These are phyloP conservation scores for Buddleja alternifolia DNA, from an alignment of 257 asterid species.

Conservation along the genomic window DNA sequence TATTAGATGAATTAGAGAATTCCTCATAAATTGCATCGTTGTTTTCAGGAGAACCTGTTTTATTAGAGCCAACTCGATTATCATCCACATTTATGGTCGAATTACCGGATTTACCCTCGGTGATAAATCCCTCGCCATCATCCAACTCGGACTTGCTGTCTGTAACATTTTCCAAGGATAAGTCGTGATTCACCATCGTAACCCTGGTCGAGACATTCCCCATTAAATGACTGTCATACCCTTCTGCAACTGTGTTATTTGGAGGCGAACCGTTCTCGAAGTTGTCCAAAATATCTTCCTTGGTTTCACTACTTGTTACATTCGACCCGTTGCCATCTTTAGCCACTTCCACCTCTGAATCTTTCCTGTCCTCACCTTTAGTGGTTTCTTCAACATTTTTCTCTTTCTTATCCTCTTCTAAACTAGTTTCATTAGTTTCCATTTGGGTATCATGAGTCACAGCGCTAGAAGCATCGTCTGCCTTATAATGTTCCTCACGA, in stretches of 20 bases:
- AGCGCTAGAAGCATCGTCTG: slow-evolving; percentile 99
- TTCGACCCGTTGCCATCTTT: slow-evolving; percentile 33
- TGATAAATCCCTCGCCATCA: slow-evolving; percentile 28
- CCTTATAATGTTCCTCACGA: slow-evolving; percentile 87
- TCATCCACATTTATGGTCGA: slow-evolving; percentile 27
- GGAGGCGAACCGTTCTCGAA: slow-evolving; percentile 35
- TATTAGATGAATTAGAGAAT: slow-evolving; percentile 32
- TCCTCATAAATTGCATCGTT: slow-evolving; percentile 33
- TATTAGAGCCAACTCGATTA: slow-evolving; percentile 31
- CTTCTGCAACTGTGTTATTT: slow-evolving; percentile 39
- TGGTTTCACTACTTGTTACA: slow-evolving; percentile 34
- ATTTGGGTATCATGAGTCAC: slow-evolving; percentile 64
- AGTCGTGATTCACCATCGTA: slow-evolving; percentile 28
- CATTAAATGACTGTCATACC: slow-evolving; percentile 30
- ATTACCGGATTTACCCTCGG: slow-evolving; percentile 30
- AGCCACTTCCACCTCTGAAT: slow-evolving; percentile 40
- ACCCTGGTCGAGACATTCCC: slow-evolving; percentile 39
- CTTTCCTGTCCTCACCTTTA: slow-evolving; percentile 32
- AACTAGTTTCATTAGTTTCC: slow-evolving; percentile 32
- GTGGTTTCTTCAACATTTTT: slow-evolving; percentile 28
- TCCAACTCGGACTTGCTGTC: slow-evolving; percentile 32
- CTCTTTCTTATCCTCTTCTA: slow-evolving; percentile 36
- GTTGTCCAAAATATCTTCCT: slow-evolving; percentile 23
- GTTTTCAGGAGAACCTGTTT: slow-evolving; percentile 33
- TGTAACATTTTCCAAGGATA: slow-evolving; percentile 39